Base-by-base conservation (phyloP, 2,329 filamentous ascomycete species). In the Penicillium sp. region DNA sequence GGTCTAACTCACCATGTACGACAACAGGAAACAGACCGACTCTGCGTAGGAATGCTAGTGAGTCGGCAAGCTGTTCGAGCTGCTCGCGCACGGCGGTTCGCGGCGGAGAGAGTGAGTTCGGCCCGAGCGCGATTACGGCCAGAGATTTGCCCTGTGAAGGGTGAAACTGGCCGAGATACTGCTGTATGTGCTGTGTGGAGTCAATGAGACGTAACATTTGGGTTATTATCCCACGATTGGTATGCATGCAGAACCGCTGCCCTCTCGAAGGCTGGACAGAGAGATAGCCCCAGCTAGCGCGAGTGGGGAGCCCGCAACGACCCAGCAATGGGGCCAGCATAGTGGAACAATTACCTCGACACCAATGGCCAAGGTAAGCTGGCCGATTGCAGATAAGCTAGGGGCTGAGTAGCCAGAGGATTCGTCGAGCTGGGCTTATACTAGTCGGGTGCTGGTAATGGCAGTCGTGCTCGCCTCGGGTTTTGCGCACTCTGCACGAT, bases 221-320 rank as follows among this genome's bases (percentile, higher is more conserved):
- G 46, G 29, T 48, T 25, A 48, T 48, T 21, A 48, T 37, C 34
- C 18, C 46, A 37, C 46, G 46, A 48, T 48, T 48, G 32, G 46
- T 48, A 25, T 31, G 46, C 31, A 27, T 48, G 32, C 38, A 37
- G 21, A 27, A 38, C 10, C 31, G 34, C 32, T 38, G 46, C 34
- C 21, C 46, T n/a, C 31, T 48, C 46, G 31, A 35, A 37, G 38
- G 39, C 32, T 34, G 32, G 25, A 37, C 23, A 48, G 32, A n/a
- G 23, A 27, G 27, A 48, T n/a, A 27, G 21, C 46, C 46, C 31
- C 31, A 34, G 38, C 32, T 37, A 15, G 23, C 13, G 32, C 23
- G 23, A 25, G 18, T 37, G 18, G 18, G 46, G 34, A n/a, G 32
- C 34, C 46, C 38, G 34, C 34, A 25, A 35, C 46, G 21, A 37